Base-by-base conservation (phyloP, 148 eudicot species). In the Persicaria maculosa region DNA sequence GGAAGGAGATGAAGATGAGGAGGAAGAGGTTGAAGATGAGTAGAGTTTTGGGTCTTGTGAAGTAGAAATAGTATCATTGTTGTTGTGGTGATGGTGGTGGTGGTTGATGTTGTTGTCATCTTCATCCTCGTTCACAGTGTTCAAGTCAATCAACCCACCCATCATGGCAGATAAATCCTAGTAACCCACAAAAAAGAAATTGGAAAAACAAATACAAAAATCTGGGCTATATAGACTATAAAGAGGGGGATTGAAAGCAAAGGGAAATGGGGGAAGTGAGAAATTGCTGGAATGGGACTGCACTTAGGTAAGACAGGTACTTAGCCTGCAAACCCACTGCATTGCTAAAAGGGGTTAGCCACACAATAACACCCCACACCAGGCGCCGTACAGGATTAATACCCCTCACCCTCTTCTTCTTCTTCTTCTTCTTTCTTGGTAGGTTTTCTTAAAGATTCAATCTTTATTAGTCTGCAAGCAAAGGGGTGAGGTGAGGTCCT, bases 101-200 rank as follows among this genome's bases (percentile, higher is more conserved):
- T 65, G 22, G 68, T 54, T 36, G 57, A 0, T 80, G 36, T 47
- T 17, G 72, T 19, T 73, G 43, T 64, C 77, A 50, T 75, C 81
- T 71, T 89, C 97, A 71, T 84, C 90, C 16, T 90, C 86, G 71
- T 84, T 79, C 11, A 83, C 86, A 11, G 89, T 82, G 83, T 95
- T 95, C 67, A 95, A 79, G 87, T 95, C 99, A 81, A 95, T 87
- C 72, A 92, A 69, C 15, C 92, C 92, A 71, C 89, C 85, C 90
- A 88, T 83, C 88, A 74, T 86, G 70, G 50, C 68, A 36, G 70
- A 65, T 40, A 43, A 65, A 65, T 65, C 70, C 70, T 65, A 65
- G 70, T 65, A 65, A 65, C 40, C 20, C 70, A 45, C 46, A 45
- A 73, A 75, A 72, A 40, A 77, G 50, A 47, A 45, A 48, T 4